A percentile compares a stretch with the other conserved stretches of the same genome.
Evolutionary conservation across 495 filamentous ascomycete genomes (phyloP).

Genomic region (Hypoxylon crocopeplum): DNA sequence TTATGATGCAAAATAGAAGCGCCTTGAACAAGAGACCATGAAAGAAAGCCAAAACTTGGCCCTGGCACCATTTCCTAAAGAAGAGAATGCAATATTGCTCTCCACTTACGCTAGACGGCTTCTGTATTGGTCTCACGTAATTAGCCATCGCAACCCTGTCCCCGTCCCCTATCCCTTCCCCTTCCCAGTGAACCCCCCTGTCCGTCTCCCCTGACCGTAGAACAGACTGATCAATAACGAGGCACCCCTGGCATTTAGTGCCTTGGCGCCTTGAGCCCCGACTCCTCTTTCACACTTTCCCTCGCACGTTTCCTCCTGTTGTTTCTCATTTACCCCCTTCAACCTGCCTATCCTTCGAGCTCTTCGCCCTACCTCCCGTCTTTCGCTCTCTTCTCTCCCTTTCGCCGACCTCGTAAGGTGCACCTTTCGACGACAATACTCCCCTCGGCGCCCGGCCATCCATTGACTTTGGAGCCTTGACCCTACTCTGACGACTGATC

Average conservation of each 20-base stretch:
- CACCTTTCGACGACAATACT: constrained; percentile 35
- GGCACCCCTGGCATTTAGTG: constrained; percentile 36
- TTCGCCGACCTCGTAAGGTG: constrained; percentile 39
- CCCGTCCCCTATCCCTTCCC: constrained; percentile 13
- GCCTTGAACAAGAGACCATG: background rate
- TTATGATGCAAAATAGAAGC: background rate
- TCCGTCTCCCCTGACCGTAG: constrained; percentile 29
- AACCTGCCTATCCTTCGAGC: constrained; percentile 22
- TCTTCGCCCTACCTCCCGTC: constrained; percentile 33
- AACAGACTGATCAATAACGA: constrained; percentile 37
- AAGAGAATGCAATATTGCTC: constrained; percentile 25
- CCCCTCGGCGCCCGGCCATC: constrained; percentile 24
- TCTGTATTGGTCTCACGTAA: constrained; percentile 27
- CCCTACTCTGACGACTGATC: constrained; percentile 26
- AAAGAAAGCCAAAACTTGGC: constrained; percentile 8
- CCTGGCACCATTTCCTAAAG: constrained; percentile 33
- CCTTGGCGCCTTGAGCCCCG: constrained; percentile 32
- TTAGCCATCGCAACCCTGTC: constrained; percentile 32
- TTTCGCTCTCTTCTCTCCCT: constrained; percentile 37
- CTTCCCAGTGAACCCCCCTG: constrained; percentile 1
- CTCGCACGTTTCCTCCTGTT: constrained; percentile 37
- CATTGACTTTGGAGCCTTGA: constrained; percentile 25
- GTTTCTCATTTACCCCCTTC: constrained; percentile 41
- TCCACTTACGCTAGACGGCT: constrained; percentile 15
- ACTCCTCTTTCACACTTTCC: constrained; percentile 34